These are phyloP conservation scores for Chaetomiaceae sp. DNA, from an alignment of 2,329 filamentous ascomycete species.

Conservation along the genomic window DNA sequence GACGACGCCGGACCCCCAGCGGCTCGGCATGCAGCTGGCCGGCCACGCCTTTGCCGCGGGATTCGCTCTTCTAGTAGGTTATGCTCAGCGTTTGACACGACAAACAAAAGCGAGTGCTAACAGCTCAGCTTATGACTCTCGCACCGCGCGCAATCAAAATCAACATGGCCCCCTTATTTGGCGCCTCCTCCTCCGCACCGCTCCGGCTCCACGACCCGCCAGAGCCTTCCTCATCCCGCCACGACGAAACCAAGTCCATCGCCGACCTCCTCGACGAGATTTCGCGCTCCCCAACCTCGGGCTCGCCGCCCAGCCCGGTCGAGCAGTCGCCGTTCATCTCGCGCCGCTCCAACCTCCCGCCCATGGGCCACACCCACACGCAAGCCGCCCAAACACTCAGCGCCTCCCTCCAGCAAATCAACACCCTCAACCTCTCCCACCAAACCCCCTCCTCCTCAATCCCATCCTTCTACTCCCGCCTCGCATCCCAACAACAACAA, in stretches of 20 bases:
- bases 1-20: conserved; percentile 33
- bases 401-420: conserved; percentile 10
- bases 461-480: conserved; percentile 3
- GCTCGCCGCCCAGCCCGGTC: conserved; percentile 15
- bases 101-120: conserved; percentile 13
- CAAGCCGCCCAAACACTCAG: conserved; percentile 13
- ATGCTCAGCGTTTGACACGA: neutral
- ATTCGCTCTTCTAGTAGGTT: conserved; percentile 49
- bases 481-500: no score
- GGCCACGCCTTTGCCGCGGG: conserved; percentile 51
- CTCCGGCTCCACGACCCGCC: conserved; percentile 18
- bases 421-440: conserved; percentile 11
- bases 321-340: conserved; percentile 7
- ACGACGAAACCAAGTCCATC: conserved; percentile 36
- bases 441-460: conserved; percentile 6
- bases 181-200: conserved; percentile 20
- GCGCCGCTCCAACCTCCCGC: conserved; percentile 1
- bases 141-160: conserved; percentile 44
- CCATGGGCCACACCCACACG: conserved; percentile 16
- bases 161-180: conserved; percentile 53
- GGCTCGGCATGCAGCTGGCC: conserved; percentile 38
- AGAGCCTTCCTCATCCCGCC: conserved; percentile 7
- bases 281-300: conserved; percentile 25
- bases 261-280: conserved; percentile 45
- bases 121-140: conserved; percentile 38